Evolutionary conservation across 345 rosid species (phyloP), one percentile per base, ranked within the genome.

Genomic region (Gossypium rotundifolium): DNA sequence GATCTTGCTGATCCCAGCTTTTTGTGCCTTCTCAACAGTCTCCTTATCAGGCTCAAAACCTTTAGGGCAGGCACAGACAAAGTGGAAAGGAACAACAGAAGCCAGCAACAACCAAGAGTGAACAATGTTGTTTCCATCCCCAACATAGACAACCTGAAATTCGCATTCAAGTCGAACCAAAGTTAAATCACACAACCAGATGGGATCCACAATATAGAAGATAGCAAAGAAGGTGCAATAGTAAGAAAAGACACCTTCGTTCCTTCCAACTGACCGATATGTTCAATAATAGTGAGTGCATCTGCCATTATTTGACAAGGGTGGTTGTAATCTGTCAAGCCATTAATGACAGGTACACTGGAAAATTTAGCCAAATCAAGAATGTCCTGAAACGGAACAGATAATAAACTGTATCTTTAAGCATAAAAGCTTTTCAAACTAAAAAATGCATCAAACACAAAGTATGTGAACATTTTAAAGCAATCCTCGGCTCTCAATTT

Each of bases 281-380:
- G 93, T 80, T 95, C 98, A 78, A 95, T 90, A 51, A 93, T 93
- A 45, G 98, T 93, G 80, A 95, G 97, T 45, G 99, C 98, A 85
- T 95, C 99, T 0, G 98, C 98, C 93, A 95, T 93, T 76, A 93
- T 91, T 88, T 95, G 98, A 83, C 94, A 88, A 75, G 97, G 99
- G 76, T 93, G 99, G 84, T 95, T 91, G 79, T 89, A 90, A 77
- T 95, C 98, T 29, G 98, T 92, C 80, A 93, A 84, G 75, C 99
- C 98, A 83, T 93, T 93, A 59, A 95, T 82, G 44, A 94, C 94
- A 29, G 98, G 97, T 59, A 92, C 96, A 76, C 82, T 81, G 38
- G 99, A 75, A 83, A 84, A 90, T 76, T 90, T 91, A 71, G 98
- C 98, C 81, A 95, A 84, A 83, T 95, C 96, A 78, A 90, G 88